Evolutionary conservation across 2,329 filamentous ascomycete genomes (phyloP).

Genomic region (Cladosporium cucumerinum): DNA sequence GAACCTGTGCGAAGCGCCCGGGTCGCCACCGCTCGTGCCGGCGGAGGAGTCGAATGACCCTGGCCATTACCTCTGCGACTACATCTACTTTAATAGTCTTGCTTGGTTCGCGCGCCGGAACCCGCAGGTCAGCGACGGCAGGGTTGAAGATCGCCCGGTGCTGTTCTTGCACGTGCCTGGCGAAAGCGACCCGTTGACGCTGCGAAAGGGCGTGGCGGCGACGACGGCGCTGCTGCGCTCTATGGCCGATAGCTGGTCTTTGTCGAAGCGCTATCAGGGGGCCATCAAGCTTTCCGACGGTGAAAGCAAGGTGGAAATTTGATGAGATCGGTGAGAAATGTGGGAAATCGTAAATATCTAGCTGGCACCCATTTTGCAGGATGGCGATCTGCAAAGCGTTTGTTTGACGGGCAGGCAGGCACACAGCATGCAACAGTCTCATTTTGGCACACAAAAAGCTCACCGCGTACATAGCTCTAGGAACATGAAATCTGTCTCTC

Average conservation of each 20-base stretch:
- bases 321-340: background rate
- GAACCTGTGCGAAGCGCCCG: constrained; percentile 22
- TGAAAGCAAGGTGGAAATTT: background rate
- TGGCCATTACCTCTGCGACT: constrained; percentile 44
- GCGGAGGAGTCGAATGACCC: constrained; percentile 33
- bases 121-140: constrained; percentile 22
- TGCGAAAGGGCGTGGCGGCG: constrained; percentile 32
- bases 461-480: background rate
- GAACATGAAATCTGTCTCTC: background rate
- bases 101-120: constrained; percentile 32
- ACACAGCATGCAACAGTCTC: background rate
- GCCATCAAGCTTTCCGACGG: background rate
- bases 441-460: background rate
- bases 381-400: background rate
- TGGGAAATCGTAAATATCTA: background rate
- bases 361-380: background rate
- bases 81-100: constrained; percentile 43
- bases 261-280: constrained; percentile 4
- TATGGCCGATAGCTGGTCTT: constrained; percentile 33
- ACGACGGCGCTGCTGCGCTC: constrained; percentile 34
- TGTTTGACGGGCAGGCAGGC: background rate
- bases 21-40: background rate
- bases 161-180: constrained; percentile 44
- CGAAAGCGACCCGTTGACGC: constrained; percentile 34
- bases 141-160: constrained; percentile 30